Conservation (phyloP, 306 rosid species). For the Cucumis cinereus region DNA sequence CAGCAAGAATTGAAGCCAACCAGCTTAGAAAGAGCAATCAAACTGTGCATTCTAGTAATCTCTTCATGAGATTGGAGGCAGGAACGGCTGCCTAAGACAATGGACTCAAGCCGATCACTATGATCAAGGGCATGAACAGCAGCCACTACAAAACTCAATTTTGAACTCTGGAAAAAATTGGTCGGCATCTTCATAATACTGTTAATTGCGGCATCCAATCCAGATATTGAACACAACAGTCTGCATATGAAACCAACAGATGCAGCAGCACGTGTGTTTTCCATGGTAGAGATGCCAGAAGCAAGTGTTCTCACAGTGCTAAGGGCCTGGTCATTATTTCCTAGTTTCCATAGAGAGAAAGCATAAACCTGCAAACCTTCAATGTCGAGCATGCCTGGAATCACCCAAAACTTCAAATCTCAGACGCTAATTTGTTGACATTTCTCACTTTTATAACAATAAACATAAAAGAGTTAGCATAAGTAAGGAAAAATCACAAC, state of each 20-base stretch:
- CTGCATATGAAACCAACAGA: constrained; percentile 59
- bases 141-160: constrained; percentile 57
- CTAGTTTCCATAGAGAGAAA: constrained; percentile 71
- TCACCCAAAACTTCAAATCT: constrained; percentile 11
- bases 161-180: constrained; percentile 54
- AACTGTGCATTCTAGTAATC: constrained; percentile 54
- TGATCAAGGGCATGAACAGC: constrained; percentile 70
- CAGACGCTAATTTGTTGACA: not conserved
- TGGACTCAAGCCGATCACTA: constrained; percentile 40
- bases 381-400: constrained; percentile 56
- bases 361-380: constrained; percentile 73
- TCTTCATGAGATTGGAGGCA: constrained; percentile 55
- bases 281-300: constrained; percentile 43
- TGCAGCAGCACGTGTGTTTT: constrained; percentile 29
- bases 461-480: not conserved
- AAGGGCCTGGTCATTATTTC: constrained; percentile 51
- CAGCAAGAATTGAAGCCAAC: constrained; percentile 25
- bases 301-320: constrained; percentile 44
- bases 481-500: constrained; percentile 14
- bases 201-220: constrained; percentile 48
- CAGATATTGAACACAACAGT: constrained; percentile 52
- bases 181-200: constrained; percentile 65
- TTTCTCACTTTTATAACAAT: not conserved
- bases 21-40: constrained; percentile 75
- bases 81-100: constrained; percentile 40